Evolutionary conservation across 2,329 filamentous ascomycete genomes (phyloP).

Genomic region (Teratosphaeria pseudoeucalypti): DNA sequence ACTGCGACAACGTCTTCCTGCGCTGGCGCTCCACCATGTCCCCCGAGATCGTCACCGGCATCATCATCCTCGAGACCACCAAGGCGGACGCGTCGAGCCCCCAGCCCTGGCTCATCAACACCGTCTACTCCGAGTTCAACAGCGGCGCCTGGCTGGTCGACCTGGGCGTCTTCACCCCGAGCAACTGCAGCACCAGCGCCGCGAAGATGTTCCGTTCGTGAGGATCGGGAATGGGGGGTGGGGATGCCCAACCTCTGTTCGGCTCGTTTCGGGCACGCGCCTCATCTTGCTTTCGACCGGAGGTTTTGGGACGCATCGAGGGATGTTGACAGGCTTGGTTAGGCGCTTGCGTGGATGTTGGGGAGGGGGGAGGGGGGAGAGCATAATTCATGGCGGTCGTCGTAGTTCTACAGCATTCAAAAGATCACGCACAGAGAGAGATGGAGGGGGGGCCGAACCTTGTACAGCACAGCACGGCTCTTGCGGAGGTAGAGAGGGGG

Average conservation of each 20-base stretch:
- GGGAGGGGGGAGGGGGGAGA: neutral
- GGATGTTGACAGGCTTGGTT: neutral
- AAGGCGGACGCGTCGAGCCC: slow-evolving; percentile 5
- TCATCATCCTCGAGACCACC: slow-evolving; percentile 21
- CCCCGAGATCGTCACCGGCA: slow-evolving; percentile 16
- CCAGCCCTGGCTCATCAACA: slow-evolving; percentile 22
- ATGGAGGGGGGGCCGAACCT: neutral
- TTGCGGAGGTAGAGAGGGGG: neutral
- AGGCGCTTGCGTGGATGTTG: neutral
- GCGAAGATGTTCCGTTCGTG: slow-evolving; percentile 4
- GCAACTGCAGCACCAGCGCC: slow-evolving; percentile 11
- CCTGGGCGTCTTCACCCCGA: slow-evolving; percentile 20
- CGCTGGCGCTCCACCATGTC: slow-evolving; percentile 14
- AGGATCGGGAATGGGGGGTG: neutral
- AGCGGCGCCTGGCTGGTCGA: slow-evolving; percentile 25
- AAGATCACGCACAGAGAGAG: neutral
- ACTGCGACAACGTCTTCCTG: slow-evolving; percentile 22
- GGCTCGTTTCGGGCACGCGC: no score
- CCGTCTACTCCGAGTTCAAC: slow-evolving; percentile 27
- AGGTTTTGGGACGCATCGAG: no score
- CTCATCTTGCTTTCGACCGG: no score
- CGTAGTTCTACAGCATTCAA: neutral
- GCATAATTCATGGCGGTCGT: neutral
- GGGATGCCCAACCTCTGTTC: no score
- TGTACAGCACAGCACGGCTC: neutral